phyloP scores from a whole-genome alignment of 2,329 filamentous ascomycete species.

The Zymoseptoria pseudotritici region DNA sequence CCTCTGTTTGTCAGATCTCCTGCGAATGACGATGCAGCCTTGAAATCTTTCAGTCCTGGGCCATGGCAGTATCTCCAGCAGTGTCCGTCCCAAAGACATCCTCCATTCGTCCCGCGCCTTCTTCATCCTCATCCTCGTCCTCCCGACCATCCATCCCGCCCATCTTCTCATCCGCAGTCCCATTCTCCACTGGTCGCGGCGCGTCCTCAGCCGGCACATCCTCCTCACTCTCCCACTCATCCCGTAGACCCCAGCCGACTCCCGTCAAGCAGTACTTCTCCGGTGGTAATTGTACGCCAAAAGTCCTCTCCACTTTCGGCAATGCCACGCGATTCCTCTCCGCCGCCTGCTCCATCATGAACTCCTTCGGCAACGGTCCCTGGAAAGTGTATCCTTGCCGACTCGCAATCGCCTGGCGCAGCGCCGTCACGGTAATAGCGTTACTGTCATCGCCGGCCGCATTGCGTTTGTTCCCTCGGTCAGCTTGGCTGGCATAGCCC shows the following conservation, averaged over 20 bases:
- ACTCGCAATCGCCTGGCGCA: conserved; percentile 65
- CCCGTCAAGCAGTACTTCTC: conserved; percentile 57
- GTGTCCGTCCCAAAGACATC: conserved; percentile 36
- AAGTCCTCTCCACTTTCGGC: conserved; percentile 49
- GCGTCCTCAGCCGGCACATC: conserved; percentile 36
- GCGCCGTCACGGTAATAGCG: conserved; percentile 55
- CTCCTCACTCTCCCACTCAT: conserved; percentile 53
- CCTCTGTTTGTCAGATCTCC: background rate
- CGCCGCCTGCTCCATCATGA: conserved; percentile 65
- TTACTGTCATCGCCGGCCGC: conserved; percentile 39
- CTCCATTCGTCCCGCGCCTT: conserved; percentile 33
- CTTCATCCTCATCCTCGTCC: conserved; percentile 28
- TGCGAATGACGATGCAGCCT: background rate
- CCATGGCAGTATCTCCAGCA: conserved; percentile 28
- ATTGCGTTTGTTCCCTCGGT: conserved; percentile 10
- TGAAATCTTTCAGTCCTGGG: conserved; percentile 25
- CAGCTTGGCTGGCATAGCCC: conserved; percentile 48
- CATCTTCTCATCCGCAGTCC: conserved; percentile 29
- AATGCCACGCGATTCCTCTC: conserved; percentile 62
- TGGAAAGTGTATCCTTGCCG: conserved; percentile 64
- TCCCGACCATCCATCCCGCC: conserved; percentile 38
- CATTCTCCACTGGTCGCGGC: conserved; percentile 44
- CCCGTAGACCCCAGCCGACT: conserved; percentile 48
- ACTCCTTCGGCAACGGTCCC: conserved; percentile 62
- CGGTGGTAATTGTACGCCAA: conserved; percentile 52